These are phyloP conservation scores for Aspergillus hortae DNA, from an alignment of 2,329 filamentous ascomycete genomes.

Conservation along the genomic window DNA sequence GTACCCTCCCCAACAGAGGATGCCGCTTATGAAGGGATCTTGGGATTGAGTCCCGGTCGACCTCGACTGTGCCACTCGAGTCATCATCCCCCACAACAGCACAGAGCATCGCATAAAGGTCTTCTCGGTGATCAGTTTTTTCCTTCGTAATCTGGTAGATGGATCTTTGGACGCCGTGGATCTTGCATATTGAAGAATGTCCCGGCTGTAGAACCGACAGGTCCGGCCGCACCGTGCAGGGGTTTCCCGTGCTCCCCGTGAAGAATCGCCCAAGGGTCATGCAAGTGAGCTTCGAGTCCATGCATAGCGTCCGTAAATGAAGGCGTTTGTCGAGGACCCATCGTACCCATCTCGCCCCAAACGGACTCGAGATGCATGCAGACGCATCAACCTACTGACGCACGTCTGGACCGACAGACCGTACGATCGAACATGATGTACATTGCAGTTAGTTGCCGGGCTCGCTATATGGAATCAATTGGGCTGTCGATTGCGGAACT, in stretches of 20 bases:
- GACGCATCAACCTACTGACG: neutral
- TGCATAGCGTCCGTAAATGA: neutral
- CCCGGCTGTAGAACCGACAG: neutral
- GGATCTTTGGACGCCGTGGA: neutral
- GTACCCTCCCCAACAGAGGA: too few species aligned
- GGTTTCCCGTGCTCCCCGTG: slow-evolving; percentile 5
- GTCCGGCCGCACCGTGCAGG: slow-evolving; percentile 1
- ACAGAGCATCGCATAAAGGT: too few species aligned
- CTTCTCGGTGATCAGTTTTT: neutral
- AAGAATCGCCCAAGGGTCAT: neutral
- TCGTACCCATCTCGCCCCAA: neutral
- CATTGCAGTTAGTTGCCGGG: neutral
- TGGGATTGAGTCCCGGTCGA: too few species aligned
- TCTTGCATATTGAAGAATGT: slow-evolving; percentile 8
- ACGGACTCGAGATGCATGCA: neutral
- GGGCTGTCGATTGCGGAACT: neutral
- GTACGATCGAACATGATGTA: neutral
- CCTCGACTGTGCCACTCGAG: too few species aligned
- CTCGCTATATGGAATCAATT: neutral
- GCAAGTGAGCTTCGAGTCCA: neutral
- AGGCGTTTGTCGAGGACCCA: neutral
- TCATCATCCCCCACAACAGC: too few species aligned
- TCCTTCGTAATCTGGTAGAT: neutral
- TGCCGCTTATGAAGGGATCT: too few species aligned
- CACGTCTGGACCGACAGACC: neutral